Conservation (phyloP, 257 asterid species). For the Solanum pimpinellifolium region DNA sequence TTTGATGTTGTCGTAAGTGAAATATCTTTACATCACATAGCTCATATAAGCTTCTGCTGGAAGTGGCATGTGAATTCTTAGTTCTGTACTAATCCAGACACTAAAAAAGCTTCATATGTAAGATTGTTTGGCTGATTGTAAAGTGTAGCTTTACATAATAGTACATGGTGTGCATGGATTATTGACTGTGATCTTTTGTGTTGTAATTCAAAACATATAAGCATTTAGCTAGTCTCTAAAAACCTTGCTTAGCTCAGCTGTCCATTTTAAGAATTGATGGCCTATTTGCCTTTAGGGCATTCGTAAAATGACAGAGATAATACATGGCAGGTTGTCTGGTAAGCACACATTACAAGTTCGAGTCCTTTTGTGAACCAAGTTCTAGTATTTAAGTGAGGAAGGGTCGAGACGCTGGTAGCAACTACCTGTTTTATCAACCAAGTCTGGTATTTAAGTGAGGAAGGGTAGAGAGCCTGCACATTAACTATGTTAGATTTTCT, state of each 20-base stretch:
- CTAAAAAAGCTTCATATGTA: background rate
- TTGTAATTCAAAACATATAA: background rate
- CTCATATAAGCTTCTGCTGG: background rate
- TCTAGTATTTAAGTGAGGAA: background rate
- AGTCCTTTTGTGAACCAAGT: background rate
- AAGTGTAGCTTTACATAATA: slow-evolving; percentile 7
- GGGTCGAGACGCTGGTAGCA: background rate
- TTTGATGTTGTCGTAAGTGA: background rate
- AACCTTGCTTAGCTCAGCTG: background rate
- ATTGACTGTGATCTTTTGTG: background rate
- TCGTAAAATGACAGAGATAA: background rate
- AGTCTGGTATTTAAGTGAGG: background rate
- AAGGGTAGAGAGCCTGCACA: background rate
- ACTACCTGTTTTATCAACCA: background rate
- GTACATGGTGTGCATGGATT: background rate
- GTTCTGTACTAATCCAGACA: slow-evolving; percentile 1
- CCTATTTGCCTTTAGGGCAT: background rate
- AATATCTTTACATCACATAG: background rate
- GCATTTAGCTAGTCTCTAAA: background rate
- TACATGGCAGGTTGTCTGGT: background rate
- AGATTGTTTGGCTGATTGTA: slow-evolving; percentile 9
- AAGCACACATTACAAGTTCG: background rate
- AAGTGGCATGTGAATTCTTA: slow-evolving; percentile 1
- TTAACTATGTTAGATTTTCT: background rate
- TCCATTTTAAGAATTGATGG: background rate